Conservation (phyloP, 2,329 filamentous ascomycete genomes). For the Cladobotryum mycophilum region DNA sequence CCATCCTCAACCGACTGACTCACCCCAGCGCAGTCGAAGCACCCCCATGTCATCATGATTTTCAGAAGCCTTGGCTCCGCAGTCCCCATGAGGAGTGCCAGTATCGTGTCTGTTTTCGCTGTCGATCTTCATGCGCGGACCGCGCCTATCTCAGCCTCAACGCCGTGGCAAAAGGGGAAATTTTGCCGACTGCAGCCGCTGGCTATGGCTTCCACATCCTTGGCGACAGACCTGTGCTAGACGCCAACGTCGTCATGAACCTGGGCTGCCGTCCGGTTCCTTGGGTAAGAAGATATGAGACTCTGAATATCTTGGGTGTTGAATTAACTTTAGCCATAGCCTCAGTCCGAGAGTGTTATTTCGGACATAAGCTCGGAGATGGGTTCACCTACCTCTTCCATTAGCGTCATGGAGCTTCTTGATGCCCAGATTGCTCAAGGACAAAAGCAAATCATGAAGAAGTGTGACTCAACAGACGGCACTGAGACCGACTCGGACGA, state of each 20-base stretch:
- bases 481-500: slow-evolving; percentile 8
- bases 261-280: slow-evolving; percentile 35
- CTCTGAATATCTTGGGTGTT: background rate
- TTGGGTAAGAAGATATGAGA: slow-evolving; percentile 23
- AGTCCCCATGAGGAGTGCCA: slow-evolving; percentile 38
- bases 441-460: slow-evolving; percentile 4
- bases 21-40: slow-evolving; percentile 15
- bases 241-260: slow-evolving; percentile 32
- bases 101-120: slow-evolving; percentile 44
- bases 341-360: background rate
- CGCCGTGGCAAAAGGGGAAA: slow-evolving; percentile 42
- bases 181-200: slow-evolving; percentile 42
- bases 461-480: slow-evolving; percentile 2
- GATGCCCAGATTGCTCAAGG: slow-evolving; percentile 21
- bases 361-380: slow-evolving; percentile 3
- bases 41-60: slow-evolving; percentile 14
- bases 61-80: slow-evolving; percentile 33
- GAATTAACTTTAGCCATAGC: background rate
- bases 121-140: slow-evolving; percentile 37
- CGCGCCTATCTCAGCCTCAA: slow-evolving; percentile 45
- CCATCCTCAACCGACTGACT: slow-evolving; percentile 15
- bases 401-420: slow-evolving; percentile 22
- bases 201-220: slow-evolving; percentile 47
- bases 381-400: slow-evolving; percentile 12
- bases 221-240: slow-evolving; percentile 36